These are phyloP conservation scores for Drosera capensis DNA, from an alignment of 148 eudicot genomes.

Conservation along the genomic window DNA sequence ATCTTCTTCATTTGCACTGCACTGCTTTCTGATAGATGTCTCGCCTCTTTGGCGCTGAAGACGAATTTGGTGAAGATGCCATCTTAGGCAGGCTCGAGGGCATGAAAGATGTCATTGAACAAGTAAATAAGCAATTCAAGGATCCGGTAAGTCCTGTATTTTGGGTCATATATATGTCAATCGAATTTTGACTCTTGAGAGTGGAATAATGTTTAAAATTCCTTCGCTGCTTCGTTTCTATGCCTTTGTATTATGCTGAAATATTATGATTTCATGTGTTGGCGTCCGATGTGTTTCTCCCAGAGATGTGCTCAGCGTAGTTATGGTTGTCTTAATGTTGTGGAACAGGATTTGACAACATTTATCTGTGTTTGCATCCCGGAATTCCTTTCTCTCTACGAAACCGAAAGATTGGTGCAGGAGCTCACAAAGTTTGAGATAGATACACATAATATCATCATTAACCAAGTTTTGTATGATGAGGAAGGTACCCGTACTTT, in stretches of 20 bases:
- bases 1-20: too few species aligned
- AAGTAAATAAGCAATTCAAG: slow-evolving; percentile 89
- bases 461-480: slow-evolving; percentile 73
- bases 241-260: too few species aligned
- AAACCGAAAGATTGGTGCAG: slow-evolving; percentile 90
- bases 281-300: too few species aligned
- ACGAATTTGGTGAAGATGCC: slow-evolving; percentile 94
- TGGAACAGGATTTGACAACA: slow-evolving; percentile 79
- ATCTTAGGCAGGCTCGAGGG: slow-evolving; percentile 90
- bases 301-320: too few species aligned
- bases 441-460: slow-evolving; percentile 84
- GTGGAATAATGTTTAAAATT: too few species aligned
- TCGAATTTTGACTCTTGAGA: not conserved
- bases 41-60: slow-evolving; percentile 68
- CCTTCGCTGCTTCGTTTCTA: too few species aligned
- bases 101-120: slow-evolving; percentile 88
- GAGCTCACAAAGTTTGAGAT: slow-evolving; percentile 92
- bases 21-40: slow-evolving; percentile 72
- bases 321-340: not conserved
- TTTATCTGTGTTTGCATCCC: slow-evolving; percentile 94
- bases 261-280: too few species aligned
- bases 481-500: slow-evolving; percentile 84
- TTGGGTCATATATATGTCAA: too few species aligned
- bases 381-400: slow-evolving; percentile 87
- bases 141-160: slow-evolving; percentile 85